A percentile compares a stretch with the other conserved stretches of the same genome.
These are phyloP conservation scores for Biscogniauxia marginata DNA, from an alignment of 2,329 filamentous ascomycete species.

Conservation along the genomic window DNA sequence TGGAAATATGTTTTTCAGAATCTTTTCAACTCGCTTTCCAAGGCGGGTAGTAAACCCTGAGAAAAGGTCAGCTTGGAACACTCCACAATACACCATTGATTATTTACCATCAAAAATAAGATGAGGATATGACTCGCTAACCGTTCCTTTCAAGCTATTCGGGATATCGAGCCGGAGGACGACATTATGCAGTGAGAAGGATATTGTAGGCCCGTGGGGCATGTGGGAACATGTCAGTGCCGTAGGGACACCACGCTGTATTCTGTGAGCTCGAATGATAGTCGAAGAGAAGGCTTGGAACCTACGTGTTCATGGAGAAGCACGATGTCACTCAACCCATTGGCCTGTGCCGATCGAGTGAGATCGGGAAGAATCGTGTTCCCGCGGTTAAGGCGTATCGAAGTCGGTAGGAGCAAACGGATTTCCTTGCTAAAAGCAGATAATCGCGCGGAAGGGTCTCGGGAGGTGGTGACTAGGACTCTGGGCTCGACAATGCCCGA, in stretches of 20 bases:
- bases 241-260: constrained; percentile 76
- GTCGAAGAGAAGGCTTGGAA: background rate
- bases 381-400: constrained; percentile 86
- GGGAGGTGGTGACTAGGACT: constrained; percentile 85
- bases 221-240: constrained; percentile 79
- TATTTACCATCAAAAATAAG: constrained; percentile 76
- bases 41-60: constrained; percentile 72
- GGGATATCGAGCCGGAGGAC: constrained; percentile 91
- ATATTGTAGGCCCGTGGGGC: constrained; percentile 76
- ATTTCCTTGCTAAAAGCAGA: constrained; percentile 94
- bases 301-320: constrained; percentile 59
- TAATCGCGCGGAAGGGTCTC: constrained; percentile 81
- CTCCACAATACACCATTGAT: background rate
- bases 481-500: constrained; percentile 90
- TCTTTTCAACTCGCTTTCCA: constrained; percentile 80
- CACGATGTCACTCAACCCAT: constrained; percentile 80
- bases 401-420: constrained; percentile 74
- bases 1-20: constrained; percentile 92
- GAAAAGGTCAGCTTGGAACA: constrained; percentile 3
- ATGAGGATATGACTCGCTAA: constrained; percentile 90
- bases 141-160: constrained; percentile 79
- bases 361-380: constrained; percentile 86
- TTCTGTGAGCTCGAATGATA: constrained; percentile 76
- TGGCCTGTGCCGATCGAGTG: constrained; percentile 75
- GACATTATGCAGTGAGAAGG: constrained; percentile 89